Conservation (phyloP, 2,329 filamentous ascomycete genomes). For the Penicillium sp. region DNA sequence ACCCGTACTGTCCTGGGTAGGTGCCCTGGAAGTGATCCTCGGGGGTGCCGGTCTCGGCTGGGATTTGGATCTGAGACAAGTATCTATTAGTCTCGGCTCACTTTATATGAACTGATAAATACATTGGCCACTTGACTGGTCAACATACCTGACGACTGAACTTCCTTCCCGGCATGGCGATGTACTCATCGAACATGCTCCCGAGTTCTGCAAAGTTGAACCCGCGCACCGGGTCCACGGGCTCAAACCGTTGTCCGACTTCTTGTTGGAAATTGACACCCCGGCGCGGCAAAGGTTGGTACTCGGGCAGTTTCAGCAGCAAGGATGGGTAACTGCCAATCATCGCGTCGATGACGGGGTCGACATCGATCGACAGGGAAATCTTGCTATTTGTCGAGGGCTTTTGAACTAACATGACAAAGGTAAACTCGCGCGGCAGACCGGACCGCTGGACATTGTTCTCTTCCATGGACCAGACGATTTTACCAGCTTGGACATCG, state of each 20-base stretch:
- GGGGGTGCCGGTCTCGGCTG: conserved; percentile 4
- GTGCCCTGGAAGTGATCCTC: not conserved
- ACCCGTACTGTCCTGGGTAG: conserved; percentile 7
- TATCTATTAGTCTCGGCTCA: not conserved
- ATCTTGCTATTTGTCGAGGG: conserved; percentile 35
- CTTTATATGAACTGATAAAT: not conserved
- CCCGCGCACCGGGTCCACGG: conserved; percentile 27
- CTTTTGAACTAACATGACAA: conserved; percentile 44
- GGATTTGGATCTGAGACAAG: conserved; percentile 11
- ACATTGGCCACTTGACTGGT: no score
- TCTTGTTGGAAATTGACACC: conserved; percentile 36
- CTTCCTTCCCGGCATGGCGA: conserved; percentile 39
- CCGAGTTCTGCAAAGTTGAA: conserved; percentile 42
- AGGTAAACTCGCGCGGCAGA: conserved; percentile 45
- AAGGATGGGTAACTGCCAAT: conserved; percentile 37
- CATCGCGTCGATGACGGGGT: conserved; percentile 37
- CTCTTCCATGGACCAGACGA: conserved; percentile 46
- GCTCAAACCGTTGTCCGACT: conserved; percentile 40
- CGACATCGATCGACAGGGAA: conserved; percentile 35
- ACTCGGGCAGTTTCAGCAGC: conserved; percentile 32
- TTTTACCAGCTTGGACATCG: conserved; percentile 38
- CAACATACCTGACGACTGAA: conserved; percentile 19
- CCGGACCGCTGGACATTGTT: conserved; percentile 43
- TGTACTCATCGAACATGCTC: conserved; percentile 39
- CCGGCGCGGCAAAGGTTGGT: conserved; percentile 32